Base-by-base conservation (phyloP, 2,329 filamentous ascomycete genomes). In the Huntiella savannae region DNA sequence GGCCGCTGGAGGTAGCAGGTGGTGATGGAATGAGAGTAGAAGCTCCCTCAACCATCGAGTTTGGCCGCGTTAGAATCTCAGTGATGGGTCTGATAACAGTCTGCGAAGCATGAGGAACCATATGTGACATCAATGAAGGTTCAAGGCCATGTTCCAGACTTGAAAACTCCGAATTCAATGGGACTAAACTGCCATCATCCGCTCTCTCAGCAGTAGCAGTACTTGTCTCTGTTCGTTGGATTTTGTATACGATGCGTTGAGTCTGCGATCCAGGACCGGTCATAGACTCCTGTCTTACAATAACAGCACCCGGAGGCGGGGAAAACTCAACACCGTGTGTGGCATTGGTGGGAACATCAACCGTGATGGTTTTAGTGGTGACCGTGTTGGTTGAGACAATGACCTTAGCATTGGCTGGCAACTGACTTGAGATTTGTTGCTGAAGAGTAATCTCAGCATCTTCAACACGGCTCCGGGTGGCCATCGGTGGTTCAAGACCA, bases 311-410 rank as follows among this genome's bases (percentile, higher is more conserved):
- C 0, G 72, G 69, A 0, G 74, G 69, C 1, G 72, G 69, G 1
- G 68, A 62, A 2, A 79, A 59, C 1, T 68, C 62, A 2, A 70
- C 63, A 4, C 40, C 41, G 12, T 44, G 37, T 33, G 67, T 28
- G 16, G 48, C 37, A 19, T 43, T 44, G 1, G 73, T 72, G 11
- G 67, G 67, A 34, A 80, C 68, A 45, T 79, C 73, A 2, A 79
- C 73, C 0, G 75, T 77, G 53, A 79, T 75, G 11, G 66, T 78
- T 51, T 77, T 77, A 5, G 69, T 73, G 1, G 71, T 76, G 1
- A 67, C 68, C 0, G 73, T 72, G 2, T 70, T 68, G 4, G 73
- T 76, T 1, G 68, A 71, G 34, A 79, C 72, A 6, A 71, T 71
- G 4, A 79, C 68, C n/a, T 67, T 67, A 0, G 75, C 69, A 39